Evolutionary conservation across 139 green algal genomes (phyloP), one percentile per base, ranked within the genome.

Genomic region (Micractinium conductrix): DNA sequence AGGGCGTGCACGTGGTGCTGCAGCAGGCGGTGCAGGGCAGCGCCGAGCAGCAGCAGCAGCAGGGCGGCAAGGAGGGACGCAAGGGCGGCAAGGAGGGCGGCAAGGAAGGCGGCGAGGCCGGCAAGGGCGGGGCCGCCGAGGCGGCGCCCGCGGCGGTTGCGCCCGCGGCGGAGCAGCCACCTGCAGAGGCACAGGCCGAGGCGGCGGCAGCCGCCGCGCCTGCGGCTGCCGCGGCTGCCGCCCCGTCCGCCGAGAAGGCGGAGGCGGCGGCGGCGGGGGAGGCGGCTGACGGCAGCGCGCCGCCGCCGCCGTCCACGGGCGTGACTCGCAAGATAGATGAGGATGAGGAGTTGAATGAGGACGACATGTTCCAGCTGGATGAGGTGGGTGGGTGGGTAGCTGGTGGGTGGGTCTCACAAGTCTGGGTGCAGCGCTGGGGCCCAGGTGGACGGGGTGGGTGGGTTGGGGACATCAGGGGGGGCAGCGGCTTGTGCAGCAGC

Each of bases 351-450:
- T 81, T 72, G 79, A 72, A 93, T 12, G 93, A 96, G 43, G 92
- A 95, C 78, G 90, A 93, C 81, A 91, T 92, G 87, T 94, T 95
- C 72, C 73, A 94, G 80, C 76, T 95, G n/a, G 90, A 93, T 35
- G 90, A 93, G 86, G 76, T 83, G 70, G 17, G 69, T 19, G 35
- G 35, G 35, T 24, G 35, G 8, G 21, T 42, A 38, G 75, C 74
- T 17, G 28, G 33, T 28, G 35, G 37, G n/a, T n/a, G n/a, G n/a
- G n/a, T n/a, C n/a, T n/a, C n/a, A n/a, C n/a, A n/a, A n/a, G n/a
- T n/a, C n/a, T n/a, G n/a, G 26, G 24, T 21, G 48, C 68, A 43
- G 45, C 68, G 62, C 35, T 40, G 33, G 8, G n/a, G n/a, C n/a
- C n/a, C n/a, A n/a, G n/a, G n/a, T 22, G 7, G 35, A 2, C 9